Percentiles rank a stretch among this genome's conserved stretches.
Conservation (phyloP, 331 rosid genomes). For the Malus hybrid region DNA sequence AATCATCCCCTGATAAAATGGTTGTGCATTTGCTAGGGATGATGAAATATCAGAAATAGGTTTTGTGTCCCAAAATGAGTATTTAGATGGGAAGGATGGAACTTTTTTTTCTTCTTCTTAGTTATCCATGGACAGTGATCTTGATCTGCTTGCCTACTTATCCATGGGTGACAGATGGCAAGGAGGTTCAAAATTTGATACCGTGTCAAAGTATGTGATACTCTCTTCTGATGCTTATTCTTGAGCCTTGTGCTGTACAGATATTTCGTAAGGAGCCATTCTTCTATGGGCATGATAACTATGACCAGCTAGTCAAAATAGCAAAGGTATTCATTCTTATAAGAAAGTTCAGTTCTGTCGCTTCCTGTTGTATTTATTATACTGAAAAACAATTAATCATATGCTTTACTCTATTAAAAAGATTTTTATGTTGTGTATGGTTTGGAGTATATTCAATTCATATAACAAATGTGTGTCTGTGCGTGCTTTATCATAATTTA, state of each 20-base stretch:
- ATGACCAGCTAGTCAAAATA: constrained; percentile 87
- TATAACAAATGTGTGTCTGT: not conserved
- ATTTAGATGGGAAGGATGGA: not conserved
- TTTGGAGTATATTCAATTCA: not conserved
- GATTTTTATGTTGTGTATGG: not conserved
- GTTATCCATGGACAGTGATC: not conserved
- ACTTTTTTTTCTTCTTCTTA: not conserved
- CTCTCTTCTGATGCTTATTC: constrained; percentile 31
- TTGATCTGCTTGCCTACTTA: constrained; percentile 28
- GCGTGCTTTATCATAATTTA: not conserved
- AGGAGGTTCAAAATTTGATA: constrained; percentile 15
- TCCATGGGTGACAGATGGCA: constrained; percentile 20
- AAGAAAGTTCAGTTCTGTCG: not conserved
- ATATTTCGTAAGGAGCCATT: constrained; percentile 94
- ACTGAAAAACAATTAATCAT: not conserved
- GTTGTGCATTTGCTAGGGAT: not conserved
- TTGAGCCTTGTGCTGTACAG: constrained; percentile 40
- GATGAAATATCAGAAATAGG: not conserved
- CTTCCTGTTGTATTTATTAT: not conserved
- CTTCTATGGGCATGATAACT: constrained; percentile 91
- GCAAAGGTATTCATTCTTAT: constrained; percentile 53
- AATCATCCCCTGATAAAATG: not conserved
- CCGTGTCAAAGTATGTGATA: constrained; percentile 11
- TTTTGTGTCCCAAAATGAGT: not conserved
- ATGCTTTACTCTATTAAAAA: not conserved